Evolutionary conservation across 2,329 filamentous ascomycete species (phyloP).

Genomic region (Aspergillus sergii): DNA sequence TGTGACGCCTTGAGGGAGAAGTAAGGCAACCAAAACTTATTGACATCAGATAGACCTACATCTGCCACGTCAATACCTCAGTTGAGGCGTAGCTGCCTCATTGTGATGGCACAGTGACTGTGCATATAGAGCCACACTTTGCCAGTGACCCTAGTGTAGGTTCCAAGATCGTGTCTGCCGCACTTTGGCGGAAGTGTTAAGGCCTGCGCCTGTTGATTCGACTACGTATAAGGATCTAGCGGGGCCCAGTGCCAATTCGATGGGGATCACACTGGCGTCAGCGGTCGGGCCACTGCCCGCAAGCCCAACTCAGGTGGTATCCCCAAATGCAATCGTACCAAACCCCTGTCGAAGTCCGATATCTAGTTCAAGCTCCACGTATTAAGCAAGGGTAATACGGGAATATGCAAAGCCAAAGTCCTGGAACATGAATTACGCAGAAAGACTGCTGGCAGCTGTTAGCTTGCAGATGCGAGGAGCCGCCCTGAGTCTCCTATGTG

Average conservation of each 20-base stretch:
- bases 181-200: slow-evolving; percentile 6
- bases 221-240: not conserved
- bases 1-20: not conserved
- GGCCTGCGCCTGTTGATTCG: slow-evolving; percentile 5
- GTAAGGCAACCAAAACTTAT: not conserved
- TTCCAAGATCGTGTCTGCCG: slow-evolving; percentile 4
- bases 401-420: slow-evolving; percentile 11
- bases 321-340: not conserved
- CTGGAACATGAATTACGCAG: slow-evolving; percentile 11
- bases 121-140: slow-evolving; percentile 16
- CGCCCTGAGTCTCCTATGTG: slow-evolving; percentile 17
- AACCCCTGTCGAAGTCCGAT: not conserved
- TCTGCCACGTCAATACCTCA: slow-evolving; percentile 24
- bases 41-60: slow-evolving; percentile 5
- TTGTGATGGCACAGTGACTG: slow-evolving; percentile 17
- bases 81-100: slow-evolving; percentile 12
- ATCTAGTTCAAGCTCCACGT: not conserved
- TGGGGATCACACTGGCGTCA: slow-evolving; percentile 4
- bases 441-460: slow-evolving; percentile 21
- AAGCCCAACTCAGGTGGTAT: not conserved
- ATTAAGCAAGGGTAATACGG: not conserved
- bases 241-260: not conserved
- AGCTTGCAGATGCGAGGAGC: slow-evolving; percentile 29
- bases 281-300: slow-evolving; percentile 2
- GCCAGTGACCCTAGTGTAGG: not conserved